Conservation (phyloP, 176 grass and related monocot species). For the Eleusine coracana region DNA sequence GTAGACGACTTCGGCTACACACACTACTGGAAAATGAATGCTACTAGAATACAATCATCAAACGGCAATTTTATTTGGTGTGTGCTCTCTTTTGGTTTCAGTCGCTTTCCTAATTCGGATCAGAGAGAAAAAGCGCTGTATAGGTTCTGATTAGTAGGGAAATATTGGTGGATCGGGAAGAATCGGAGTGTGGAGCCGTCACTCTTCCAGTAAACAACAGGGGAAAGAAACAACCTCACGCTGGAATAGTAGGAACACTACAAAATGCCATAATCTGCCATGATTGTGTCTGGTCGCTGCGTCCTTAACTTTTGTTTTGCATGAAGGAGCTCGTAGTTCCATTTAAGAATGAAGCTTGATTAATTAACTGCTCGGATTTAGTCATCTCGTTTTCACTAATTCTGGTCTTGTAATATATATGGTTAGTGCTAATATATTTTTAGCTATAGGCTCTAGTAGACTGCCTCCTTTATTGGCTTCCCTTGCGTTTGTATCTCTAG, state of each 20-base stretch:
- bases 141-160: constrained; percentile 24
- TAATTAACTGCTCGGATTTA: not conserved
- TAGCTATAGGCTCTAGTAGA: not conserved
- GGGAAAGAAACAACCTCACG: not conserved
- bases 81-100: constrained; percentile 39
- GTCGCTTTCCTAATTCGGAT: constrained; percentile 50
- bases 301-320: constrained; percentile 1
- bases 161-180: not conserved
- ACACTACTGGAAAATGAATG: constrained; percentile 7
- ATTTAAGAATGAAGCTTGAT: constrained; percentile 35
- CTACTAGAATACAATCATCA: not conserved
- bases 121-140: constrained; percentile 16
- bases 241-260: not conserved
- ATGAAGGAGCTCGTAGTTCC: constrained; percentile 15
- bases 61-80: not conserved
- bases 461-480: not conserved
- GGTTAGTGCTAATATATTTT: not conserved
- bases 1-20: constrained; percentile 23
- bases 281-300: not conserved
- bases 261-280: constrained; percentile 21
- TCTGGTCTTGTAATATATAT: not conserved
- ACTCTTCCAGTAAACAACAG: constrained; percentile 53
- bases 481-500: not conserved
- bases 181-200: constrained; percentile 57
- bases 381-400: not conserved